Conservation (phyloP, 495 filamentous ascomycete species). For the Lepraria neglecta region DNA sequence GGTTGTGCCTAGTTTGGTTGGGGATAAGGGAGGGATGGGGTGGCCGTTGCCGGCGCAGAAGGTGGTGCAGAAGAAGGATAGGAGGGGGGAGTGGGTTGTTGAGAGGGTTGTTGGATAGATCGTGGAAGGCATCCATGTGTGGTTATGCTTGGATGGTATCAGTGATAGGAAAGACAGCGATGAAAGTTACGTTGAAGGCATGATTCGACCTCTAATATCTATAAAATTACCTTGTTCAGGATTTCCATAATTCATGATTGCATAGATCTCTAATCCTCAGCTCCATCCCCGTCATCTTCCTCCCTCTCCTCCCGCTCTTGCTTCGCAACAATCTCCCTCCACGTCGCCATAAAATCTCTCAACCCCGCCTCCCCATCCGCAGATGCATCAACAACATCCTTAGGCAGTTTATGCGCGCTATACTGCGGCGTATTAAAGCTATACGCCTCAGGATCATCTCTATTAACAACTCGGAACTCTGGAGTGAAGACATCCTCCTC, state of each 20-base stretch:
- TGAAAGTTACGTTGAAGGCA: too few relatives aligned
- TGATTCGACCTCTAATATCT: too few relatives aligned
- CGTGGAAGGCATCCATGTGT: not conserved
- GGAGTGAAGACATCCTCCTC: slow-evolving; percentile 57
- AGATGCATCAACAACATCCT: slow-evolving; percentile 89
- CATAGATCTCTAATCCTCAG: not conserved
- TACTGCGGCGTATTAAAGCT: slow-evolving; percentile 79
- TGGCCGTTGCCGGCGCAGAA: slow-evolving; percentile 83
- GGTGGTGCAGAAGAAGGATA: slow-evolving; percentile 69
- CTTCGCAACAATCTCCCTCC: slow-evolving; percentile 70
- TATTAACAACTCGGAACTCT: slow-evolving; percentile 74
- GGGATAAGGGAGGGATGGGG: slow-evolving; percentile 60
- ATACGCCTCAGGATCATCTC: slow-evolving; percentile 80
- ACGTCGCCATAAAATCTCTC: slow-evolving; percentile 79
- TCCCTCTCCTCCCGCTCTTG: slow-evolving; percentile 48
- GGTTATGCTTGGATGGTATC: too few relatives aligned
- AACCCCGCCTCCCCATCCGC: slow-evolving; percentile 61
- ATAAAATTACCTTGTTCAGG: too few relatives aligned
- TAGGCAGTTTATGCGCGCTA: slow-evolving; percentile 90
- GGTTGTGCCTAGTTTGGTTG: slow-evolving; percentile 67
- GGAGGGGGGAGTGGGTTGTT: slow-evolving; percentile 69
- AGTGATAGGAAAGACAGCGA: too few relatives aligned
- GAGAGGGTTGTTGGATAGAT: slow-evolving; percentile 38
- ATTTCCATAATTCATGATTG: too few relatives aligned
- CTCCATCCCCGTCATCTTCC: slow-evolving; percentile 16